Conservation (phyloP, 805 yeast genomes). For the Starmerella roubikii region DNA sequence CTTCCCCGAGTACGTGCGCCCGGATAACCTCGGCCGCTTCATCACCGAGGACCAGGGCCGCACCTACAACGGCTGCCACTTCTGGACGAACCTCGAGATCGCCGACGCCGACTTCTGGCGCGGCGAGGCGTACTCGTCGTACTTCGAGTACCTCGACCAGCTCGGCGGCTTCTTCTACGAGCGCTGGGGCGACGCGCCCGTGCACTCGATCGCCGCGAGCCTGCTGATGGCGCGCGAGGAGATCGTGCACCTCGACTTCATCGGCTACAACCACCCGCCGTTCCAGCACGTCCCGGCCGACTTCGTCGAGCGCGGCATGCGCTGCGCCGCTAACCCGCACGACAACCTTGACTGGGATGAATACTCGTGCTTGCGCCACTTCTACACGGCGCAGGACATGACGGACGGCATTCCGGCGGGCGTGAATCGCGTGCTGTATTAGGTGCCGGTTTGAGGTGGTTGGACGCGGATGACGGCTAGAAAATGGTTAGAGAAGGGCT, state of each 20-base stretch:
- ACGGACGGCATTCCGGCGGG: constrained; percentile 15
- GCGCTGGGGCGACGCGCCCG: constrained; percentile 97
- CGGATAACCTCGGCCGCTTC: constrained; percentile 52
- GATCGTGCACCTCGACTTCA: constrained; percentile 82
- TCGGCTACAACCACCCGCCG: constrained; percentile 63
- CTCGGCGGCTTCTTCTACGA: constrained; percentile 80
- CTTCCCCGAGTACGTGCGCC: constrained; percentile 41
- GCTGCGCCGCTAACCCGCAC: constrained; percentile 41
- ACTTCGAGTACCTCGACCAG: constrained; percentile 55
- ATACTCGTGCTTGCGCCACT: constrained; percentile 27
- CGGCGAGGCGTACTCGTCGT: constrained; percentile 50
- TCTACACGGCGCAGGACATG: constrained; percentile 22
- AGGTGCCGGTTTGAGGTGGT: too few relatives aligned
- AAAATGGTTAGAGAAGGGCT: too few relatives aligned
- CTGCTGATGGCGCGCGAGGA: constrained; percentile 55
- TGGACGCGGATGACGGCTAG: too few relatives aligned
- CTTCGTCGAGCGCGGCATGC: constrained; percentile 28
- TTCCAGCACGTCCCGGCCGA: constrained; percentile 61
- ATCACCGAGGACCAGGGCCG: constrained; percentile 57
- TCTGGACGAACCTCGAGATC: constrained; percentile 91
- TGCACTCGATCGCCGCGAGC: constrained; percentile 79
- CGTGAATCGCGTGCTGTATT: constrained; percentile 12
- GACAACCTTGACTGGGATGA: constrained; percentile 27
- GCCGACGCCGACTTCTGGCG: constrained; percentile 70
- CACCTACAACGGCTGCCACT: constrained; percentile 70